Conservation (phyloP, 805 yeast species). For the Scheffersomyces lignosus region DNA sequence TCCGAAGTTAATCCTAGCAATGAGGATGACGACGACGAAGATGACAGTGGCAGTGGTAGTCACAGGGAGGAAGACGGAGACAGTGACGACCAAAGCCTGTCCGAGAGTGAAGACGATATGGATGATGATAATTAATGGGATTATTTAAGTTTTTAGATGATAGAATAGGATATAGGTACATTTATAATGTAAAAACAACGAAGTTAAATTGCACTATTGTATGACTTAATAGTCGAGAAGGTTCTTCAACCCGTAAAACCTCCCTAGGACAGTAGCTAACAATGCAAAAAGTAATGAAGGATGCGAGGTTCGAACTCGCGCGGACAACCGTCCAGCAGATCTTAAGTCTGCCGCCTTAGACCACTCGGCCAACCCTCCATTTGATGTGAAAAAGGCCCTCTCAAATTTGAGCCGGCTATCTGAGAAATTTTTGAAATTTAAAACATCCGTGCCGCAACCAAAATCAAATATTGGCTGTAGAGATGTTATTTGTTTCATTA, state of each 20-base stretch:
- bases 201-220: too few relatives aligned
- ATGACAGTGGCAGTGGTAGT: slow-evolving; percentile 28
- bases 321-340: slow-evolving; percentile 15
- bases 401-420: too few relatives aligned
- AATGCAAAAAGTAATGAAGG: slow-evolving; percentile 13
- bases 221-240: too few relatives aligned
- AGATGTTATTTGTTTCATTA: too few relatives aligned
- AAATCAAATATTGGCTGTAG: too few relatives aligned
- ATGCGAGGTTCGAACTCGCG: slow-evolving; percentile 16
- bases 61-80: slow-evolving; percentile 28
- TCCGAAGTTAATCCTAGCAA: slow-evolving; percentile 45
- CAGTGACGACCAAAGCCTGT: slow-evolving; percentile 12
- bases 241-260: too few relatives aligned
- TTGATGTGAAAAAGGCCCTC: slow-evolving; percentile 25
- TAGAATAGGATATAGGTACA: too few relatives aligned
- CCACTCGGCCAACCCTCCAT: slow-evolving; percentile 16
- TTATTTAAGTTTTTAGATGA: too few relatives aligned
- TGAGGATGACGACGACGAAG: slow-evolving; percentile 63
- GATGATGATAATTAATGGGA: slow-evolving; percentile 12
- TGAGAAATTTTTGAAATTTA: too few relatives aligned
- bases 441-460: too few relatives aligned
- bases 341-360: slow-evolving; percentile 16
- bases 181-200: too few relatives aligned
- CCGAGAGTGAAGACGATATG: slow-evolving; percentile 12
- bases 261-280: too few relatives aligned